A percentile compares a stretch with the other conserved stretches of the same genome.
Conservation (phyloP, 208 protist species). For the Giardia muris region DNA sequence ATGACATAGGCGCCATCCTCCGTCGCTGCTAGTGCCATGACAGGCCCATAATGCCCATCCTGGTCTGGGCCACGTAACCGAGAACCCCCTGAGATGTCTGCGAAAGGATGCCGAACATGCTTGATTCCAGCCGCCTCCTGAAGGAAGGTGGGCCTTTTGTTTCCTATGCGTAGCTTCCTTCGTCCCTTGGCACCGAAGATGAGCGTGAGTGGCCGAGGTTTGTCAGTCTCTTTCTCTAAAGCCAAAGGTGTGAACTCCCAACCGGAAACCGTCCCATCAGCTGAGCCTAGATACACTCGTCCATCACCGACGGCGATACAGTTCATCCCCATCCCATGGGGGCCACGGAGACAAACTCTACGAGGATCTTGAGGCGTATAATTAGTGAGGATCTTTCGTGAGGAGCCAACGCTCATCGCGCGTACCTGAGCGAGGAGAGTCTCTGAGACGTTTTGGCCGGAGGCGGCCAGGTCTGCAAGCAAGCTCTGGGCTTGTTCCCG, state of each 20-base stretch:
- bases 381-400: background rate
- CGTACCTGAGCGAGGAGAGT: background rate
- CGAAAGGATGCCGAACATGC: background rate
- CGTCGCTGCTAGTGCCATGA: background rate
- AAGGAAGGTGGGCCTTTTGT: background rate
- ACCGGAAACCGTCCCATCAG: background rate
- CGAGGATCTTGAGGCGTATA: background rate
- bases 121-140: background rate
- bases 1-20: background rate
- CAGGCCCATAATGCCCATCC: background rate
- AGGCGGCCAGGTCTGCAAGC: background rate
- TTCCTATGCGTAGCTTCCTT: background rate
- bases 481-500: background rate
- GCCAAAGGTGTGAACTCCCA: background rate
- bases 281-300: background rate
- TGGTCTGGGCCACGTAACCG: background rate
- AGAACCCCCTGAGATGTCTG: background rate
- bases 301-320: background rate
- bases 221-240: background rate
- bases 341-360: background rate
- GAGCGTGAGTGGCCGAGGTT: background rate
- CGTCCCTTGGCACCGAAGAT: background rate
- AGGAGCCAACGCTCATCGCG: background rate
- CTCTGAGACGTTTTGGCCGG: background rate
- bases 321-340: background rate